A percentile compares a stretch with the other conserved stretches of the same genome.
These are phyloP conservation scores for Moesziomyces sp. DNA, from an alignment of 1,284 basidiomycete species.

Conservation along the genomic window DNA sequence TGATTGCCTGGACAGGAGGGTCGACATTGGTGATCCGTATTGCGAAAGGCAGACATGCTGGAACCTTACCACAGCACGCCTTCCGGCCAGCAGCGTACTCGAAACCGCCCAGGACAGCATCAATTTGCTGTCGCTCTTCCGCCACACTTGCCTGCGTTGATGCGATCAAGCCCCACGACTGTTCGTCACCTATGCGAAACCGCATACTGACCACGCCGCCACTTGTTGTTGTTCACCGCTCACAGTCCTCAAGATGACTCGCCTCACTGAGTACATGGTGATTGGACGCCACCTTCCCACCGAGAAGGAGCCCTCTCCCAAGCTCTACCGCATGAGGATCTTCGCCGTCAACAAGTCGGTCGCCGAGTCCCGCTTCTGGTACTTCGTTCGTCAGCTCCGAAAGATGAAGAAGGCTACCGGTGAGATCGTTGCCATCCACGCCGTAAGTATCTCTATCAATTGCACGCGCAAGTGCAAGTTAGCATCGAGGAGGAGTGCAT, in stretches of 20 bases:
- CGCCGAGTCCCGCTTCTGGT: slow-evolving; percentile 99
- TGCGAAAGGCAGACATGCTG: no score
- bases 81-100: no score
- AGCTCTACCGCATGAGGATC: slow-evolving; percentile 99
- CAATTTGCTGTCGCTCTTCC: background rate
- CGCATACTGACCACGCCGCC: slow-evolving; percentile 4
- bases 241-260: slow-evolving; percentile 55
- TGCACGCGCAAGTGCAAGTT: no score
- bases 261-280: slow-evolving; percentile 87
- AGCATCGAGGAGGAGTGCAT: no score
- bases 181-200: background rate
- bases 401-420: slow-evolving; percentile 99
- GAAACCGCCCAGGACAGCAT: background rate
- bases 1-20: no score
- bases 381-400: slow-evolving; percentile 86
- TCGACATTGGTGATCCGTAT: no score
- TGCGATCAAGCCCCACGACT: background rate
- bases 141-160: background rate
- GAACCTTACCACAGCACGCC: no score
- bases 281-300: slow-evolving; percentile 97
- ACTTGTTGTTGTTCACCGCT: background rate
- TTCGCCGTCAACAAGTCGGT: slow-evolving; percentile 98
- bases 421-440: slow-evolving; percentile 97
- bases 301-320: slow-evolving; percentile 89
- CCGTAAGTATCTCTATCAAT: slow-evolving; percentile 73